Conservation (phyloP, 2,329 filamentous ascomycete species). For the Claviceps maximensis region DNA sequence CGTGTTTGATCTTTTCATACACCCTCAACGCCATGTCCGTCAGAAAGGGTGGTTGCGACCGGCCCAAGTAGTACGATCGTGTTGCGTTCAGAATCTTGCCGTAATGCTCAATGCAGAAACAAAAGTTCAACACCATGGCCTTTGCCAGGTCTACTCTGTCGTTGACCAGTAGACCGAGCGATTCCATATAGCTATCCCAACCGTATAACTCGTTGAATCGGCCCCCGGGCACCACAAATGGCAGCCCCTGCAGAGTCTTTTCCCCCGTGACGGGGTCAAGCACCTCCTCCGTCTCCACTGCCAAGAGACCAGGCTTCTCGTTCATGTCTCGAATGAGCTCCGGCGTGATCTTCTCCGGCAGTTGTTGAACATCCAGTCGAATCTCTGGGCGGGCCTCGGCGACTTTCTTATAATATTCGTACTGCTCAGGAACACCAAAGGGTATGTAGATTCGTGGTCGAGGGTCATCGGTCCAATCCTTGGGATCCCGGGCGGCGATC, state of each 20-base stretch:
- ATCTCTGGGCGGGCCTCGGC: slow-evolving; percentile 70
- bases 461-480: slow-evolving; percentile 88
- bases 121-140: slow-evolving; percentile 91
- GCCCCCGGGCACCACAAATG: slow-evolving; percentile 94
- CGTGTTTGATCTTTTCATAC: slow-evolving; percentile 84
- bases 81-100: slow-evolving; percentile 98
- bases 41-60: slow-evolving; percentile 91
- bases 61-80: slow-evolving; percentile 83
- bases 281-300: slow-evolving; percentile 74
- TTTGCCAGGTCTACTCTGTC: slow-evolving; percentile 80
- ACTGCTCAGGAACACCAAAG: slow-evolving; percentile 69
- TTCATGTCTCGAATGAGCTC: slow-evolving; percentile 76
- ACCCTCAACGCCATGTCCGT: slow-evolving; percentile 95
- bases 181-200: slow-evolving; percentile 99
- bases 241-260: slow-evolving; percentile 62
- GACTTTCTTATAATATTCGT: slow-evolving; percentile 75
- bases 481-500: slow-evolving; percentile 75
- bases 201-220: slow-evolving; percentile 97
- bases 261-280: slow-evolving; percentile 49
- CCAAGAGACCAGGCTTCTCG: slow-evolving; percentile 73
- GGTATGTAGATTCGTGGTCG: slow-evolving; percentile 88
- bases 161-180: slow-evolving; percentile 74
- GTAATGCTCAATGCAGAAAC: slow-evolving; percentile 96
- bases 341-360: slow-evolving; percentile 65
- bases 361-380: slow-evolving; percentile 70